Evolutionary conservation across 1,284 basidiomycete genomes (phyloP), one percentile per base, ranked within the genome.

Genomic region (Anthracocystis walkeri): DNA sequence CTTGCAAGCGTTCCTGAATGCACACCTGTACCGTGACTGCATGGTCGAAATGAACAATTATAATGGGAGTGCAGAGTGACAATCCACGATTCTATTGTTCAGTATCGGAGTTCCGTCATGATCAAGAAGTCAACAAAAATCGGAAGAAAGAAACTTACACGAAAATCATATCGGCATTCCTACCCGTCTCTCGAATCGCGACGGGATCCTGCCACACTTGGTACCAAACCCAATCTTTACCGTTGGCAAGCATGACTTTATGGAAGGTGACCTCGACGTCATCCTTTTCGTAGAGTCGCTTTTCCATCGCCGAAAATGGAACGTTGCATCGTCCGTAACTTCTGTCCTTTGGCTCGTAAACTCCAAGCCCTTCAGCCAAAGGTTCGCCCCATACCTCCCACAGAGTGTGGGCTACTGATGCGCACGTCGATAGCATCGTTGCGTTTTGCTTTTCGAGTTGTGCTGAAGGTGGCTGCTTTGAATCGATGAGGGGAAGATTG

Each of bases 201-300:
- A 72, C 54, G 8, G 77, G 70, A 49, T 83, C 79, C 40, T 82
- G 78, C 82, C 82, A 84, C 2, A 84, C 67, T 49, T 84, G 82
- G 64, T 84, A 84, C 82, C 82, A 84, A 11, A 78, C 76, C 67
- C 75, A 82, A 75, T 82, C 80, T 54, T 81, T 81, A 7, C 75
- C 72, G 58, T 83, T 83, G 10, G 70, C 72, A 53, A 82, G 67
- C 67, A 82, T 71, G 20, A 74, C 72, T 45, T 78, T 78, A 58
- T 79, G 74, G 48, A 82, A 84, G 16, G 68, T 65, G 42, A 80
- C 61, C 4, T 73, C 75, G n/a, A 84, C 70, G 45, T 83, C 77
- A 10, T 78, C 74, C 49, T 82, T 80, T 42, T 72, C 71, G 62
- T 84, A 78, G 40, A 84, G 61, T n/a, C 82, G 65, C 68, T 80